Evolutionary conservation across 176 grass and related monocot genomes (phyloP).

Genomic region (Urochloa ruziziensis): DNA sequence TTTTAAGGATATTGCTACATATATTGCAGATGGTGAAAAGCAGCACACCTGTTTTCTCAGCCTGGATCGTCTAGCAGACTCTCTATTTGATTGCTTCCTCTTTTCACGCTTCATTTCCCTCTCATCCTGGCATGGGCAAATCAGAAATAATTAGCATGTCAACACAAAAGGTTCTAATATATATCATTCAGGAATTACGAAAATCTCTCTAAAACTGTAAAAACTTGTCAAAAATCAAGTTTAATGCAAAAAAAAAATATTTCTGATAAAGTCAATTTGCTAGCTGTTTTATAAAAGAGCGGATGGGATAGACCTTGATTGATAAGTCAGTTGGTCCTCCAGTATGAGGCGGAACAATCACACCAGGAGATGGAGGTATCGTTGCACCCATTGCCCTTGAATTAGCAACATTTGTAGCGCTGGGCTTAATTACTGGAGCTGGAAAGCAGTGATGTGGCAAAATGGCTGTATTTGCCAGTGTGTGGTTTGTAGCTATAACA

Average conservation of each 20-base stretch:
- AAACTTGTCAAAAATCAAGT: neutral
- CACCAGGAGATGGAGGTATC: slow-evolving; percentile 22
- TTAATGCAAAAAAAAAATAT: neutral
- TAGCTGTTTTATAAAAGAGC: neutral
- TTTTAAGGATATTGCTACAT: neutral
- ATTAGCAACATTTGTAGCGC: slow-evolving; percentile 39
- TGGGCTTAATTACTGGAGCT: slow-evolving; percentile 53
- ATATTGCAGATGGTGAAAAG: neutral
- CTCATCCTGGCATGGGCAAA: slow-evolving; percentile 55
- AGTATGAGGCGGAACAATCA: slow-evolving; percentile 32
- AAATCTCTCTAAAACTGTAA: neutral
- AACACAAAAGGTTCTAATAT: neutral
- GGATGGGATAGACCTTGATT: slow-evolving; percentile 52
- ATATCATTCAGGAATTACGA: neutral
- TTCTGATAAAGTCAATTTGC: neutral
- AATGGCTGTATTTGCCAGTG: slow-evolving; percentile 35
- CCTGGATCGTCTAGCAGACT: slow-evolving; percentile 95
- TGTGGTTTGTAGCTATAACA: slow-evolving; percentile 35
- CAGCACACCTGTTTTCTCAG: slow-evolving; percentile 85
- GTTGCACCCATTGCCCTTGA: slow-evolving; percentile 41
- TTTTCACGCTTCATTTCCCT: slow-evolving; percentile 74
- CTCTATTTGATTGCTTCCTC: slow-evolving; percentile 92
- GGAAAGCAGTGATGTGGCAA: slow-evolving; percentile 44
- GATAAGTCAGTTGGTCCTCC: slow-evolving; percentile 55
- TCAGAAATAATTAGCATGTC: neutral